phyloP scores from a whole-genome alignment of 805 yeast genomes.

The Novakomyces olei region DNA sequence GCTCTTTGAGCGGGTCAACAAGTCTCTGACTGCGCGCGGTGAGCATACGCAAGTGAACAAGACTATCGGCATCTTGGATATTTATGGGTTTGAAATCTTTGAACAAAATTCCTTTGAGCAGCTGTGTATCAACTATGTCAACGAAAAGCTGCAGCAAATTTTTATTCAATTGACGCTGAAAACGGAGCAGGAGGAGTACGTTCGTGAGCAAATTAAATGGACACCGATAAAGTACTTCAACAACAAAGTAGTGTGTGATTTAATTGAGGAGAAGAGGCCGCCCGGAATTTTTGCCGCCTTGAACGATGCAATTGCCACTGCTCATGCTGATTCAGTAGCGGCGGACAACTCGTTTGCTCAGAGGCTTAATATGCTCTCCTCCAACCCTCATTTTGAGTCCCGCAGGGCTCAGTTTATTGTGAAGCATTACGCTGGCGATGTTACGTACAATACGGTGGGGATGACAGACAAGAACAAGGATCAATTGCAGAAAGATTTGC shows the following conservation, averaged over 20 bases:
- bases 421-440: conserved; percentile 98
- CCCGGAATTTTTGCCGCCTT: conserved; percentile 92
- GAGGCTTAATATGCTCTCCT: conserved; percentile 61
- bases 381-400: conserved; percentile 71
- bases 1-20: conserved; percentile 82
- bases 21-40: conserved; percentile 38
- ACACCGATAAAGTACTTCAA: conserved; percentile 92
- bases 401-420: conserved; percentile 71
- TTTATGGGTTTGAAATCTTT: conserved; percentile 93
- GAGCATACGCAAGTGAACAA: conserved; percentile 28
- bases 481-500: conserved; percentile 67
- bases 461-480: conserved; percentile 97
- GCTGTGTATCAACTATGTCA: conserved; percentile 76
- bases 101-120: conserved; percentile 92
- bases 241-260: conserved; percentile 87
- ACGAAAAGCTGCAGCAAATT: conserved; percentile 90
- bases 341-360: conserved; percentile 94
- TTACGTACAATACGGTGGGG: conserved; percentile 64
- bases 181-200: conserved; percentile 94
- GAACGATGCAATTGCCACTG: conserved; percentile 93
- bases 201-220: conserved; percentile 88
- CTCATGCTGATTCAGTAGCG: conserved; percentile 90
- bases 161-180: conserved; percentile 87
- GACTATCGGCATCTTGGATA: conserved; percentile 75
- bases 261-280: conserved; percentile 82